phyloP scores from a whole-genome alignment of 164 flowering plant species.

The Euptelea pleiosperma region DNA sequence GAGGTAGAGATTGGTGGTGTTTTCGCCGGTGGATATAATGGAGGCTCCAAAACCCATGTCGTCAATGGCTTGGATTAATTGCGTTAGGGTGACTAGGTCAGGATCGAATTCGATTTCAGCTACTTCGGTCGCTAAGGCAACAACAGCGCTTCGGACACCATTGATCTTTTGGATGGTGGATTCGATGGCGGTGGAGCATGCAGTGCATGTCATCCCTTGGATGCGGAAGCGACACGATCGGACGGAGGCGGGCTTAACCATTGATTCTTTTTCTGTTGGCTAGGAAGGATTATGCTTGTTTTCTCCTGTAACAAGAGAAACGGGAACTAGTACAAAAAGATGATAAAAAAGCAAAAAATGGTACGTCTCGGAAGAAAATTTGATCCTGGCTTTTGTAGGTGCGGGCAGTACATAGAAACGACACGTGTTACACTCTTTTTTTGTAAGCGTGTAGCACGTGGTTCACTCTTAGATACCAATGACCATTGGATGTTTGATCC shows the following conservation, averaged over 20 bases:
- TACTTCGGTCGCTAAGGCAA: constrained; percentile 17
- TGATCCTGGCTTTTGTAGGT: no score
- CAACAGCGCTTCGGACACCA: constrained; percentile 10
- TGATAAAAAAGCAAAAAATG: no score
- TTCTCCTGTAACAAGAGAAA: no score
- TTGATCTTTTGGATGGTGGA: constrained; percentile 11
- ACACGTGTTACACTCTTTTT: no score
- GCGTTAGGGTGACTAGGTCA: not conserved
- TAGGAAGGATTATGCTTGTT: no score
- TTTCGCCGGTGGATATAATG: constrained; percentile 1
- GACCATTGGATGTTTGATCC: no score
- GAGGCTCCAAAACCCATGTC: constrained; percentile 20
- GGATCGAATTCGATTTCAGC: constrained; percentile 20
- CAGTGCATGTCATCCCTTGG: constrained; percentile 19
- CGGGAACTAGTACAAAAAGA: no score
- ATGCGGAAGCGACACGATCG: constrained; percentile 13
- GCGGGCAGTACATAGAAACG: no score
- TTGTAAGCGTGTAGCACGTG: no score
- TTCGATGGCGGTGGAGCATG: constrained; percentile 16
- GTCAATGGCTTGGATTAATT: constrained; percentile 12
- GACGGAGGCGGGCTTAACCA: not conserved
- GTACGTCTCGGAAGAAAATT: no score
- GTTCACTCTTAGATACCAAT: no score
- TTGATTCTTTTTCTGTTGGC: not conserved
- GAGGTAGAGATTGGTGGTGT: constrained; percentile 12